A percentile compares a stretch with the other conserved stretches of the same genome.
Conservation (phyloP, 176 grass and related monocot genomes). For the Eragrostis nindensis region DNA sequence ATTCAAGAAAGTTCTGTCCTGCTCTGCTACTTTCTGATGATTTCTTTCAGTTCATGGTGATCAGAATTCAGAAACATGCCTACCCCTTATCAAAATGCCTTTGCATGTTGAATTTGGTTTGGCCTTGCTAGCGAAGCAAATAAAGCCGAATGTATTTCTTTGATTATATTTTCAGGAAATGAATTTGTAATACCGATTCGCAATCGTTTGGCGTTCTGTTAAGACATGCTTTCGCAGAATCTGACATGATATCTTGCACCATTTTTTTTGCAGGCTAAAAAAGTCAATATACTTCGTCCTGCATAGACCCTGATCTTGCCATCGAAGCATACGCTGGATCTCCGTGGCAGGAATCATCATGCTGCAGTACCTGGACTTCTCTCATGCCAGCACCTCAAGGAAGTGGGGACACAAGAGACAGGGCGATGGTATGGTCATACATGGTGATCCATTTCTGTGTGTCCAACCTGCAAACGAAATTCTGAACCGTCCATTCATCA, state of each 20-base stretch:
- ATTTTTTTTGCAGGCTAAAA: constrained; percentile 36
- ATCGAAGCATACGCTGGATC: constrained; percentile 38
- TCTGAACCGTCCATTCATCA: constrained; percentile 2
- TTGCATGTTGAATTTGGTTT: background rate
- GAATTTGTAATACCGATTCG: background rate
- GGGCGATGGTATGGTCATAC: constrained; percentile 55
- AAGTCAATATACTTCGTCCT: constrained; percentile 6
- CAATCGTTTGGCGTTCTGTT: background rate
- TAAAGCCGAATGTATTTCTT: background rate
- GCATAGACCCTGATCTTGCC: constrained; percentile 32
- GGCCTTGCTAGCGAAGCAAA: background rate
- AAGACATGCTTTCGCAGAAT: background rate
- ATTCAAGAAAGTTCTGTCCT: background rate
- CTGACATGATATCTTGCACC: constrained; percentile 26
- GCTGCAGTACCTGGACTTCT: constrained; percentile 92
- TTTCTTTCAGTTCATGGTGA: background rate
- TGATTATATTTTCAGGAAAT: background rate
- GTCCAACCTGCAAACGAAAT: background rate
- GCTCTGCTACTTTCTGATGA: background rate
- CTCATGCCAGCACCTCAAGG: constrained; percentile 62
- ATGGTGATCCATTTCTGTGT: constrained; percentile 35
- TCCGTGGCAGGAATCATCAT: constrained; percentile 36
- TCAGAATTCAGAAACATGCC: background rate
- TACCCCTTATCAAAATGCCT: background rate
- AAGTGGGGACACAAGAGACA: constrained; percentile 68